Evolutionary conservation across 1,284 basidiomycete species (phyloP), one percentile per base, ranked within the genome.

Genomic region (Schizopora paradoxa): DNA sequence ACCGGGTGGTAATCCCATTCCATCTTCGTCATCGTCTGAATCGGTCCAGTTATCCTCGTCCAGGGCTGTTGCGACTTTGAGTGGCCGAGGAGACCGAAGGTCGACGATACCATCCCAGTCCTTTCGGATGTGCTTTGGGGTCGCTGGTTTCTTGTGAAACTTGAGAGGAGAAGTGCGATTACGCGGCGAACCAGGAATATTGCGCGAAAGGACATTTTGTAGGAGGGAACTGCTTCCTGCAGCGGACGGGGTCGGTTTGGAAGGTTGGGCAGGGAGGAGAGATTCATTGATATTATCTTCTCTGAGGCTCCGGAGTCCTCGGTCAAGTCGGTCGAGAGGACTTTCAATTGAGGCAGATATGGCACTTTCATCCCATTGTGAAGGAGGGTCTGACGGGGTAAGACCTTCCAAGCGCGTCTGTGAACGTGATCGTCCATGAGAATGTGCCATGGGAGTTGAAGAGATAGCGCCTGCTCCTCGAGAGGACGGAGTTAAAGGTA

Each of bases 81-180:
- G n/a, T 28, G 40, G 49, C 36, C 59, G 53, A 39, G 48, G 64
- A 42, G 59, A 63, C 31, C 60, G 58, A 27, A 92, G 70, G 61
- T 91, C 84, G 25, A 87, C 79, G 29, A 91, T 68, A 13, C 86
- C 86, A 55, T 76, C 77, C 84, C 86, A 89, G 23, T 78, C 63
- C 10, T 42, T 74, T 68, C 3, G 70, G 61, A 2, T 76, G 69
- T 4, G 85, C 68, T 58, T 86, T 84, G 1, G 82, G 80, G 51
- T 86, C 85, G 14, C 72, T 5, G 76, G 72, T 0, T 77, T 77
- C 53, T 77, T 81, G 58, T 82, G 84, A 31, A 67, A 53, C 42
- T 68, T 68, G 43, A 68, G 60, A 1, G 72, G 48, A 18, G 68
- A 6, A 65, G 67, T 19, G 62, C 68, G 34, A 66, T 58, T 51